Base-by-base conservation (phyloP, 495 filamentous ascomycete species). In the Tuber melanosporum region DNA sequence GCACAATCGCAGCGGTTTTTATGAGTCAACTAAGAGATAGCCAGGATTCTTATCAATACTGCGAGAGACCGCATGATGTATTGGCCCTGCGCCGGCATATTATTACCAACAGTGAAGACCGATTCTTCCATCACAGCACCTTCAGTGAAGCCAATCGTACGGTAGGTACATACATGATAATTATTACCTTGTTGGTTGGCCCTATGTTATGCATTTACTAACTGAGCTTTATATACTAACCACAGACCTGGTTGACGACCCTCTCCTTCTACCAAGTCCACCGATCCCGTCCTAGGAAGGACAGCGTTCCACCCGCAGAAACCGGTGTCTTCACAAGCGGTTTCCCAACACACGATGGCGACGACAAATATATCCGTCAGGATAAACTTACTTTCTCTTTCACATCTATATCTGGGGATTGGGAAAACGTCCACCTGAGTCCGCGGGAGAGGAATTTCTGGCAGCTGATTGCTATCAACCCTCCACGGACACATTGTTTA, bases 341-440 rank as follows among this genome's bases (percentile, higher is more conserved):
- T 52, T 52, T 52, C 47, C 47, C 47, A n/a, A 52, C 47, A n/a
- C 47, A 52, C 47, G 47, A 52, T 41, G 44, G 71, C 4, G 26
- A 74, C 41, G 42, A 74, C 45, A 22, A 57, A 39, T 74, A 22
- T n/a, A 52, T 57, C 32, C 72, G 72, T 5, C 46, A 74, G 45
- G 42, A 57, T 36, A 74, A 74, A 41, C 32, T 74, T 47, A 74
- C 42, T 41, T 39, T 74, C 45, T 74, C 72, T 15, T 45, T 74
- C 32, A 74, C 72, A 3, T 57, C 20, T 32, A 57, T 57, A 52
- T 47, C 45, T 49, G 46, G 42, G 3, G 49, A 57, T 22, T 57
- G 45, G 36, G 44, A 73, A 32, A 47, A 47, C 62, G 26, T 47
- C 46, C 26, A 57, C 9, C 47, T 52, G 9, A 52, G 47, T n/a